Conservation (phyloP, 257 asterid genomes). For the Cinchona pubescens region DNA sequence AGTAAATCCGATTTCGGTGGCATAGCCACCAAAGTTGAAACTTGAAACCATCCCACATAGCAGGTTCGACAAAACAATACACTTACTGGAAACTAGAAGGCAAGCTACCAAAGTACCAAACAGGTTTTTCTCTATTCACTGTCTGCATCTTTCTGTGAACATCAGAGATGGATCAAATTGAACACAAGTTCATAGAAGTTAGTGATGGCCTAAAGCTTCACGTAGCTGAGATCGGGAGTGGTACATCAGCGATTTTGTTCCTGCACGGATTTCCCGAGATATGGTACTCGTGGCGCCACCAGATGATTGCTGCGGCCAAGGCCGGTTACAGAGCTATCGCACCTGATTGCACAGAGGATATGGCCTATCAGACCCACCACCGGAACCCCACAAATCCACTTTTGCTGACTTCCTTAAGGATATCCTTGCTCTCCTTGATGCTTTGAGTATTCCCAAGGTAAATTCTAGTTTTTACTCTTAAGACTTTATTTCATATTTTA, state of each 20-base stretch:
- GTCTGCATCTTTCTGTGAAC: background rate
- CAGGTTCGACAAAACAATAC: too few relatives aligned
- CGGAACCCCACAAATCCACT: constrained; percentile 43
- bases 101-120: background rate
- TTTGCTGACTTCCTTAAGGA: constrained; percentile 36
- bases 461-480: too few relatives aligned
- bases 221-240: constrained; percentile 29
- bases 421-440: constrained; percentile 47
- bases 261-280: constrained; percentile 36
- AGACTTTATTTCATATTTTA: too few relatives aligned
- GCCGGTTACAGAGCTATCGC: constrained; percentile 58
- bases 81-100: too few relatives aligned
- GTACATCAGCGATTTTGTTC: constrained; percentile 25
- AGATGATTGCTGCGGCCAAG: constrained; percentile 34
- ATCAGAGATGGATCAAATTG: constrained; percentile 23
- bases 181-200: constrained; percentile 27
- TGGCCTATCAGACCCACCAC: constrained; percentile 53
- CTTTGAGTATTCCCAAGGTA: constrained; percentile 51
- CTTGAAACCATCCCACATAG: too few relatives aligned
- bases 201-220: constrained; percentile 31
- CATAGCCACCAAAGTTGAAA: too few relatives aligned
- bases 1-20: too few relatives aligned
- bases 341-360: constrained; percentile 63
- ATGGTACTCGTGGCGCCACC: constrained; percentile 43
- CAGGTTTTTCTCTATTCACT: background rate